Conservation (phyloP, 2,329 filamentous ascomycete species). For the Pseudodiploospora longispora region DNA sequence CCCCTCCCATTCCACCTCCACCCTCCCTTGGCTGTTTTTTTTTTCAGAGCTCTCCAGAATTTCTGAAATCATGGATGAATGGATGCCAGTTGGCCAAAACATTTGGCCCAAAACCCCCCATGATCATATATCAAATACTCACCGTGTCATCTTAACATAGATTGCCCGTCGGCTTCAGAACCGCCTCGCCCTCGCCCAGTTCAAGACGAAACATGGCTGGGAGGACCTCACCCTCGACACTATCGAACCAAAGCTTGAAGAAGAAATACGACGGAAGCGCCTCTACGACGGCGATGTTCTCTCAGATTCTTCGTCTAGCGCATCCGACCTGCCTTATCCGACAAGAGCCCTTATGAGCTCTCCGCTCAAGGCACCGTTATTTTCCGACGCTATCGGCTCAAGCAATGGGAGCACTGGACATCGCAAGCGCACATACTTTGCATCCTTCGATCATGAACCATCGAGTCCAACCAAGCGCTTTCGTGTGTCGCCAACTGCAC, state of each 20-base stretch:
- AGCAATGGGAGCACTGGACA: slow-evolving; percentile 59
- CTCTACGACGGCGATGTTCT: slow-evolving; percentile 63
- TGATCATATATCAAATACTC: slow-evolving; percentile 5
- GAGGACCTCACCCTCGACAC: slow-evolving; percentile 79
- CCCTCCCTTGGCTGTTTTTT: not conserved
- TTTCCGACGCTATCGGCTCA: slow-evolving; percentile 72
- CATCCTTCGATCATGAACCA: slow-evolving; percentile 46
- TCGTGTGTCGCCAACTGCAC: slow-evolving; percentile 51
- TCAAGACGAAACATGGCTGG: slow-evolving; percentile 95
- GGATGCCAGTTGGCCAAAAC: no score
- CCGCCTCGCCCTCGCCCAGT: slow-evolving; percentile 87
- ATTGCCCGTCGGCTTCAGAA: slow-evolving; percentile 91
- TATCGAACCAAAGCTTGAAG: slow-evolving; percentile 77
- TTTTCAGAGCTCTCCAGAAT: not conserved
- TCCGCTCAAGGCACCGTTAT: slow-evolving; percentile 72
- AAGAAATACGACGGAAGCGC: slow-evolving; percentile 68
- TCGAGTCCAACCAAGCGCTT: slow-evolving; percentile 61
- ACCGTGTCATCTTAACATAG: slow-evolving; percentile 35
- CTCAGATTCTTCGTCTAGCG: slow-evolving; percentile 80
- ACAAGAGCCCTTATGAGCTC: slow-evolving; percentile 69
- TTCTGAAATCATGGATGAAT: no score
- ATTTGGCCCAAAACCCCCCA: not conserved
- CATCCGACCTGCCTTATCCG: slow-evolving; percentile 68
- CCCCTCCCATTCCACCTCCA: not conserved
- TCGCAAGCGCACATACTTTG: slow-evolving; percentile 56